Evolutionary conservation across 164 flowering plant species (phyloP).

Genomic region (Macadamia integrifolia): DNA sequence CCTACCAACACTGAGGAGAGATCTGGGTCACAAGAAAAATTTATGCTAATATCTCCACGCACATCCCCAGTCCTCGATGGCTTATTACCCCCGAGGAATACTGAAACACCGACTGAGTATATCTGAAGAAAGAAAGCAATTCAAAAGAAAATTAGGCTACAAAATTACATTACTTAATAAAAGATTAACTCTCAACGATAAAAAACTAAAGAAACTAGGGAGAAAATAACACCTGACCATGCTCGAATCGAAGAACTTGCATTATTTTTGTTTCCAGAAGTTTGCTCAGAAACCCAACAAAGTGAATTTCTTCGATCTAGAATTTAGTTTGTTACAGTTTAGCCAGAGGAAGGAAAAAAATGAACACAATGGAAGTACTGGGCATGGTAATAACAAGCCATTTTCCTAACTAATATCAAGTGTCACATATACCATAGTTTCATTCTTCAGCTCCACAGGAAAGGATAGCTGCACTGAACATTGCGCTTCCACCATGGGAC

Average conservation of each 20-base stretch:
- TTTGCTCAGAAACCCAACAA: conserved; percentile 80
- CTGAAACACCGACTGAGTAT: conserved; percentile 87
- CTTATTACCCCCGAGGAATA: conserved; percentile 91
- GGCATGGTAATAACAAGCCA: background rate
- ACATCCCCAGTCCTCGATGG: conserved; percentile 82
- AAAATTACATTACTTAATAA: background rate
- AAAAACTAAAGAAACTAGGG: background rate
- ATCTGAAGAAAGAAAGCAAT: conserved; percentile 38
- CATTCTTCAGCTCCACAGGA: conserved; percentile 85
- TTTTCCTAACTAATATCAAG: background rate
- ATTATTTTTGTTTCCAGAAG: conserved; percentile 84
- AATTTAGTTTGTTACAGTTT: conserved; percentile 11
- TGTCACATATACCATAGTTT: conserved; percentile 48
- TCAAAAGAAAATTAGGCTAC: conserved; percentile 3
- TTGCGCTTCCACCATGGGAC: conserved; percentile 97
- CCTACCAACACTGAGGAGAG: conserved; percentile 73
- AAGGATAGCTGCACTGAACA: conserved; percentile 90
- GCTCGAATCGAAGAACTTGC: conserved; percentile 94
- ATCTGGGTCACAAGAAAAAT: conserved; percentile 92
- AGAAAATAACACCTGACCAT: conserved; percentile 67
- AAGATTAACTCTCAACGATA: background rate
- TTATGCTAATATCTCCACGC: conserved; percentile 88
- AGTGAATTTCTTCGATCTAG: conserved; percentile 88
- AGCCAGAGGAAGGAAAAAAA: conserved; percentile 3
- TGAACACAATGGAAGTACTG: conserved; percentile 1